Evolutionary conservation across 2,329 filamentous ascomycete species (phyloP).

Genomic region (Aspergillus caelatus): DNA sequence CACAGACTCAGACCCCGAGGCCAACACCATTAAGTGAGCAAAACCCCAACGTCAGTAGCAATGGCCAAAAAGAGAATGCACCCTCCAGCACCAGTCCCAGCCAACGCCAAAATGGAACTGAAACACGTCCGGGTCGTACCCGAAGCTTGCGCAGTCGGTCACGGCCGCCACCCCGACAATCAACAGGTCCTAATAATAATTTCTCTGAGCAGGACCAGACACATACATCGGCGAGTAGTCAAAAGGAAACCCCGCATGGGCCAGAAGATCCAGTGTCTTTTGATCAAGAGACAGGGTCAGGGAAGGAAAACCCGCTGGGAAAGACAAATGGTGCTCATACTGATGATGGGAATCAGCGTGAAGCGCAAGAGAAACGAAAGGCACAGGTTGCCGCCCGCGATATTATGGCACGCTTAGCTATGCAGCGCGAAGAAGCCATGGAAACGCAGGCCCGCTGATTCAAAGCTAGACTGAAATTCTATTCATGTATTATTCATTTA

Average conservation of each 20-base stretch:
- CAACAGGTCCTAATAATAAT: background rate
- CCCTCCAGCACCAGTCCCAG: slow-evolving; percentile 16
- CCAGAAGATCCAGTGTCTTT: background rate
- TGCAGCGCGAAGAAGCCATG: slow-evolving; percentile 45
- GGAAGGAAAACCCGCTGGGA: slow-evolving; percentile 18
- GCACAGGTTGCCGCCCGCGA: slow-evolving; percentile 39
- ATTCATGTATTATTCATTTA: slow-evolving; percentile 18
- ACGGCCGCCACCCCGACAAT: slow-evolving; percentile 15
- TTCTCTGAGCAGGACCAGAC: background rate
- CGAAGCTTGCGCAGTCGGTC: slow-evolving; percentile 22
- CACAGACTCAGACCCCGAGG: slow-evolving; percentile 20
- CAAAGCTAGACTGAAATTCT: slow-evolving; percentile 12
- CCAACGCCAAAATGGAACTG: slow-evolving; percentile 6
- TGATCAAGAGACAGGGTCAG: slow-evolving; percentile 6
- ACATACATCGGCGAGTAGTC: background rate
- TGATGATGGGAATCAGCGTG: slow-evolving; percentile 8
- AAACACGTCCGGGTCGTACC: slow-evolving; percentile 13
- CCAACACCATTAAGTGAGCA: slow-evolving; percentile 20
- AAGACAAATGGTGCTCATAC: slow-evolving; percentile 2
- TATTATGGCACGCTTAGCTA: slow-evolving; percentile 36
- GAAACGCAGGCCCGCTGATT: slow-evolving; percentile 32
- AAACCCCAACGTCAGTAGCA: slow-evolving; percentile 20
- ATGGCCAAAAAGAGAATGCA: slow-evolving; percentile 15
- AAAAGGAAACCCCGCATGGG: background rate
- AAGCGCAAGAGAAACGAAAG: slow-evolving; percentile 31